Conservation (phyloP, 768 basidiomycete genomes). For the Boletus barrowsii region DNA sequence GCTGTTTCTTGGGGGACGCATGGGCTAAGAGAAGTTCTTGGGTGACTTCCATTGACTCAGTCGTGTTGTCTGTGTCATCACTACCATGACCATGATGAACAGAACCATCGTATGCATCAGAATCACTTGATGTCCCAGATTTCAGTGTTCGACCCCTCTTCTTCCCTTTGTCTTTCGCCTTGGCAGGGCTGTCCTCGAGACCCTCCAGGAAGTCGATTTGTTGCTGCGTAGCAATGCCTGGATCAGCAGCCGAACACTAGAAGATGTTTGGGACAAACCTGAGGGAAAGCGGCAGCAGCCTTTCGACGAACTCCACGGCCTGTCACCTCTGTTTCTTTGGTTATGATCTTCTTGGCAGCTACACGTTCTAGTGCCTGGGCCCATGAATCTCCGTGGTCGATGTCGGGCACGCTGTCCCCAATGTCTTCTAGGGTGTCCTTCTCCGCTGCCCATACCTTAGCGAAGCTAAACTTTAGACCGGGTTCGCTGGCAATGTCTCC, state of each 20-base stretch:
- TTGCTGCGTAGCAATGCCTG: conserved; percentile 24
- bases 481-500: conserved; percentile 47
- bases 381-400: conserved; percentile 77
- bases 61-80: conserved; percentile 24
- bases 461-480: conserved; percentile 75
- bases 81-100: conserved; percentile 9
- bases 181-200: conserved; percentile 37
- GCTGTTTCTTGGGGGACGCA: conserved; percentile 4
- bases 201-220: conserved; percentile 31
- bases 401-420: conserved; percentile 44
- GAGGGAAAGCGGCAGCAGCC: conserved; percentile 52
- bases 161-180: conserved; percentile 34
- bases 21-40: background rate
- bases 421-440: conserved; percentile 70
- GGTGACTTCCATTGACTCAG: conserved; percentile 21
- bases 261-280: conserved; percentile 21
- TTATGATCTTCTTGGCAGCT: conserved; percentile 39
- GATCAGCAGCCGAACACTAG: background rate
- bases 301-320: conserved; percentile 76
- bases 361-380: conserved; percentile 58
- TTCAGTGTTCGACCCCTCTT: conserved; percentile 33
- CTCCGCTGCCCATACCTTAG: conserved; percentile 88
- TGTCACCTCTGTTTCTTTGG: conserved; percentile 49
- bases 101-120: conserved; percentile 36
- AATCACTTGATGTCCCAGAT: conserved; percentile 36